Evolutionary conservation across 2,329 filamentous ascomycete species (phyloP).

Genomic region (Cercospora zeae-maydis): DNA sequence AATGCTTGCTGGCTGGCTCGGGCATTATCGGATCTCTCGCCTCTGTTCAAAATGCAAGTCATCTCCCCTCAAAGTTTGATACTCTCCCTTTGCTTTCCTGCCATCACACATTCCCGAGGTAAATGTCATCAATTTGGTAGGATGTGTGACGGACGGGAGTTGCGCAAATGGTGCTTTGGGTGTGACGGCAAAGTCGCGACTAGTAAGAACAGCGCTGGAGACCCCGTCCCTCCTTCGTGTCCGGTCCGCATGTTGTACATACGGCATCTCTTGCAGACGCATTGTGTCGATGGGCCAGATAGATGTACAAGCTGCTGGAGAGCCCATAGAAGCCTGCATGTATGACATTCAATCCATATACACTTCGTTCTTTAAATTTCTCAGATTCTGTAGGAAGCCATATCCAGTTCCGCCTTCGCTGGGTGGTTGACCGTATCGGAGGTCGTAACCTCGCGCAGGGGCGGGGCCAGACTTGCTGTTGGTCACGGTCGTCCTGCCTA

Average conservation of each 20-base stretch:
- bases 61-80: not conserved
- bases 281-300: not conserved
- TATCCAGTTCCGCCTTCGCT: slow-evolving; percentile 40
- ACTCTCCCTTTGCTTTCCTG: not conserved
- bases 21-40: not conserved
- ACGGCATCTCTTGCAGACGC: not conserved
- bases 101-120: not conserved
- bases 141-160: no score
- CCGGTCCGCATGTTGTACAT: no score
- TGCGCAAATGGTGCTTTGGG: no score
- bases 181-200: no score
- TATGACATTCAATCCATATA: slow-evolving; percentile 24
- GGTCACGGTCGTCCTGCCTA: slow-evolving; percentile 37
- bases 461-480: slow-evolving; percentile 20
- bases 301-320: not conserved
- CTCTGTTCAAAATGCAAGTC: not conserved
- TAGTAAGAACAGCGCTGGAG: no score
- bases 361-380: slow-evolving; percentile 42
- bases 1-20: not conserved
- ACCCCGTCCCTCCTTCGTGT: no score
- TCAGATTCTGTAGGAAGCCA: slow-evolving; percentile 52
- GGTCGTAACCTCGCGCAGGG: slow-evolving; percentile 27
- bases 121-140: no score
- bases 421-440: slow-evolving; percentile 26
- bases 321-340: not conserved